Percentiles rank a stretch among this genome's conserved stretches.
Evolutionary conservation across 2,329 filamentous ascomycete species (phyloP).

Genomic region (Epichloe gansuensis): DNA sequence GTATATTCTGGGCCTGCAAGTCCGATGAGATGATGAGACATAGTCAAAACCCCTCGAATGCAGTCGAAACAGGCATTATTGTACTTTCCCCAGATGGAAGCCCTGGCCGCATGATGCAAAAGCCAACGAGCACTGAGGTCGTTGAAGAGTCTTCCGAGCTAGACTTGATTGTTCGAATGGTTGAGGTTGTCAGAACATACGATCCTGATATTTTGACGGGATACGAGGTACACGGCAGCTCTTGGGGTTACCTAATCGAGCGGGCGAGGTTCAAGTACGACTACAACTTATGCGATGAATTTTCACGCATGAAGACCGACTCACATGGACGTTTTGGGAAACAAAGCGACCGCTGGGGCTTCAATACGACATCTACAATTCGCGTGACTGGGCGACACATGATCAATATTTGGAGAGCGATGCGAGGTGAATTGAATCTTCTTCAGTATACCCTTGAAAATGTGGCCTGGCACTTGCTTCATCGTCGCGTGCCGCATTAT

Average conservation of each 20-base stretch:
- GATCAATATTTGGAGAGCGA: constrained; percentile 94
- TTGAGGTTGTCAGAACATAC: constrained; percentile 69
- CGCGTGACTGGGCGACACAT: constrained; percentile 88
- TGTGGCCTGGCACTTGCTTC: constrained; percentile 81
- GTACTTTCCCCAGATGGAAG: constrained; percentile 52
- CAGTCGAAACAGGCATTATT: constrained; percentile 57
- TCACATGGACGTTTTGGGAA: constrained; percentile 77
- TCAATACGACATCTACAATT: constrained; percentile 85
- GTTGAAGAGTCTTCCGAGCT: constrained; percentile 69
- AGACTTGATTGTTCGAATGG: constrained; percentile 72
- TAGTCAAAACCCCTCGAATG: constrained; percentile 31
- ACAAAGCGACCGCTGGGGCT: constrained; percentile 82
- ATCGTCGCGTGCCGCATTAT: constrained; percentile 81
- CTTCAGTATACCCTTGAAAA: constrained; percentile 96
- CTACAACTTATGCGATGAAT: constrained; percentile 79
- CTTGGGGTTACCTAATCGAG: constrained; percentile 94
- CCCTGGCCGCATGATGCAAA: constrained; percentile 48
- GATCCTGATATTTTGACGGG: constrained; percentile 92
- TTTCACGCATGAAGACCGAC: constrained; percentile 77
- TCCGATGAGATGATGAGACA: constrained; percentile 44
- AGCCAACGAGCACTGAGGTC: constrained; percentile 50
- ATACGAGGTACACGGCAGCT: constrained; percentile 85
- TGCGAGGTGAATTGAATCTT: constrained; percentile 84
- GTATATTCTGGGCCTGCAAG: constrained; percentile 83
- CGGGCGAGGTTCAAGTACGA: constrained; percentile 77